Base-by-base conservation (phyloP, 1,284 basidiomycete species). In the Tilletia setariae region DNA sequence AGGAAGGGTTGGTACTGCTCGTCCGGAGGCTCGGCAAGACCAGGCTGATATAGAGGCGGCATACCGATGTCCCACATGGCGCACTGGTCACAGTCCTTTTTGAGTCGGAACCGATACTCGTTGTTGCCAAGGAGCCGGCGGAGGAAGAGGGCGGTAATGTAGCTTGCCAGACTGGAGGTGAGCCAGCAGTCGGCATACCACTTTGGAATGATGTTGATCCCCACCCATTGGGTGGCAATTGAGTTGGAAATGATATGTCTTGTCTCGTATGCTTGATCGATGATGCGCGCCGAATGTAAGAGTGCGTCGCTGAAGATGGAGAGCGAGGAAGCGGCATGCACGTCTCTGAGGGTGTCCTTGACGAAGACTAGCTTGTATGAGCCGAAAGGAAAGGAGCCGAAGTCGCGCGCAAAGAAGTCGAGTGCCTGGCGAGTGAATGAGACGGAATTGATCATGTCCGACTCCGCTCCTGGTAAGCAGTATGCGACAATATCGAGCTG, bases 311-410 rank as follows among this genome's bases (percentile, higher is more conserved):
- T 90, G 67, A 91, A 85, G 63, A 98, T 85, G 3, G 92, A 89
- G 69, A 98, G 83, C 1, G 92, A 93, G 6, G 94, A 90, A 47
- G 90, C 89, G 73, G 93, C 92, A 72, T 92, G 91, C 66, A 91
- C 88, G 63, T 82, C 79, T 44, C 73, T 68, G 23, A 76, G 73
- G 71, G 94, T 86, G 73, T 94, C 90, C 69, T 97, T 92, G 68
- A 99, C 92, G 78, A 97, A 96, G n/a, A 95, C 91, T 70, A 96
- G 83, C 80, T 97, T 97, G 87, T 92, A 93, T 49, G 94, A 95
- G 44, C 75, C 77, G 82, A 94, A 98, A 0, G 96, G 96, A 82
- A 97, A 99, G 1, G 94, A 95, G 35, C 94, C 95, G 77, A 91
- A 96, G 81, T 97, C 94, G 25, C 90, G 89, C 21, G 90, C 88